These are phyloP conservation scores for Porphyridium purpureum DNA, from an alignment of 23 red algal species.

Conservation along the genomic window DNA sequence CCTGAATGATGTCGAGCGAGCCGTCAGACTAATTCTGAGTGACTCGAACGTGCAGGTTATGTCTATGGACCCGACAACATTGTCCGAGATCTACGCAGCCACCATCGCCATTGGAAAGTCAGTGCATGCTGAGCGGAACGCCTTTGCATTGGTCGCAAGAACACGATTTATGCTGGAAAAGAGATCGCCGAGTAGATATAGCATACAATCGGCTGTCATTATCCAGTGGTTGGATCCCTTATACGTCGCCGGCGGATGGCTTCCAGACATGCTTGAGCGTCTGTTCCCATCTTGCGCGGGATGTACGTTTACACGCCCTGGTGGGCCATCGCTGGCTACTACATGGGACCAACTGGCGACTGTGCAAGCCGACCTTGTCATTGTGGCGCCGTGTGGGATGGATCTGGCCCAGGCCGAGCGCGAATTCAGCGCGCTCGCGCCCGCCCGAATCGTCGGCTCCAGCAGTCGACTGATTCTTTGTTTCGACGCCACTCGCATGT, in stretches of 20 bases:
- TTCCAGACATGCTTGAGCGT: slow-evolving; percentile 15
- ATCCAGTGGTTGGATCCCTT: slow-evolving; percentile 45
- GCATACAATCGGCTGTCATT: slow-evolving; percentile 12
- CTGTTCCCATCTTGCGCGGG: slow-evolving; percentile 12
- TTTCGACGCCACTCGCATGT: too few species aligned
- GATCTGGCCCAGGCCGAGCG: neutral
- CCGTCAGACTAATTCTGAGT: slow-evolving; percentile 3
- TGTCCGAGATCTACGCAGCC: slow-evolving; percentile 5
- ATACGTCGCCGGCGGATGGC: slow-evolving; percentile 41
- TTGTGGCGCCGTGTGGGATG: slow-evolving; percentile 33
- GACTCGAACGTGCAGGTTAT: slow-evolving; percentile 1
- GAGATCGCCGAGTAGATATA: too few species aligned
- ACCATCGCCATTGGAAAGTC: slow-evolving; percentile 1
- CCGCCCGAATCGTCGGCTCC: too few species aligned
- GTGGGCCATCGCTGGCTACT: slow-evolving; percentile 16
- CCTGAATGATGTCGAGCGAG: too few species aligned
- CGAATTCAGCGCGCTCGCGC: too few species aligned
- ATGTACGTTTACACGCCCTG: slow-evolving; percentile 3
- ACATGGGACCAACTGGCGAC: neutral
- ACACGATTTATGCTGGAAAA: neutral
- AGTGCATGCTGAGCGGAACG: neutral
- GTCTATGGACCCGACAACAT: neutral
- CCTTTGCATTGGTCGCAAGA: slow-evolving; percentile 1
- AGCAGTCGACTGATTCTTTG: too few species aligned
- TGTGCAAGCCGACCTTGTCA: slow-evolving; percentile 10